Conservation (phyloP, 2,329 filamentous ascomycete species). For the Fusarium sp. region DNA sequence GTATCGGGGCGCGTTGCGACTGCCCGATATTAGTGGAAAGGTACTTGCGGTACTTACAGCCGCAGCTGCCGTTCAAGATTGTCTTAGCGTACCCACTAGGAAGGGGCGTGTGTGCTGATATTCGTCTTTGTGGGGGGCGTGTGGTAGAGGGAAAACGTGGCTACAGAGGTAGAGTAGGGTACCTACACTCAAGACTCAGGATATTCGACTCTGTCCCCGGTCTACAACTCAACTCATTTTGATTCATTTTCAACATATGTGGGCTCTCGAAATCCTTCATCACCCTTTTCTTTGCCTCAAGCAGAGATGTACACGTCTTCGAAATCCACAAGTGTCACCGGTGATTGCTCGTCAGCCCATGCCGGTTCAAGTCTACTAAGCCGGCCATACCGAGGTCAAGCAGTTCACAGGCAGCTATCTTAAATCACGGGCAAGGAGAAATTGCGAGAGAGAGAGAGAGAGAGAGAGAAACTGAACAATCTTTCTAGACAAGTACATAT, state of each 20-base stretch:
- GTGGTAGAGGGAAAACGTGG: constrained; percentile 1
- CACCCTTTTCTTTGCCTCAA: background rate
- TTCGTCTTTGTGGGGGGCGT: constrained; percentile 14
- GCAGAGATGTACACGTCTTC: background rate
- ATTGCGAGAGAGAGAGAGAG: background rate
- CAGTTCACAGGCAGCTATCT: background rate
- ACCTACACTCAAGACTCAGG: background rate
- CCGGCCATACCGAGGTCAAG: background rate
- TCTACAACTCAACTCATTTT: background rate
- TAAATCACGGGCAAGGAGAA: no score
- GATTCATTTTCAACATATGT: background rate
- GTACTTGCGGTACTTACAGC: constrained; percentile 48
- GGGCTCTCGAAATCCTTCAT: background rate
- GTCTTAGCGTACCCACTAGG: constrained; percentile 1
- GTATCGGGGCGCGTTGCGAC: background rate
- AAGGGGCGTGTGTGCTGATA: background rate
- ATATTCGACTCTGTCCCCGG: background rate
- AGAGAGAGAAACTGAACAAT: background rate
- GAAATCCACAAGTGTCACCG: background rate
- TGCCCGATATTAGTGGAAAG: constrained; percentile 15
- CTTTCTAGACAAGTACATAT: background rate
- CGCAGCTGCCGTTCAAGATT: constrained; percentile 36
- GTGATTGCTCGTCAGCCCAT: background rate
- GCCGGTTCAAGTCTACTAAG: background rate
- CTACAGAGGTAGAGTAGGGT: background rate